Percentiles rank a stretch among this genome's conserved stretches.
Conservation (phyloP, 495 filamentous ascomycete species). For the Penicillium cinerascens region DNA sequence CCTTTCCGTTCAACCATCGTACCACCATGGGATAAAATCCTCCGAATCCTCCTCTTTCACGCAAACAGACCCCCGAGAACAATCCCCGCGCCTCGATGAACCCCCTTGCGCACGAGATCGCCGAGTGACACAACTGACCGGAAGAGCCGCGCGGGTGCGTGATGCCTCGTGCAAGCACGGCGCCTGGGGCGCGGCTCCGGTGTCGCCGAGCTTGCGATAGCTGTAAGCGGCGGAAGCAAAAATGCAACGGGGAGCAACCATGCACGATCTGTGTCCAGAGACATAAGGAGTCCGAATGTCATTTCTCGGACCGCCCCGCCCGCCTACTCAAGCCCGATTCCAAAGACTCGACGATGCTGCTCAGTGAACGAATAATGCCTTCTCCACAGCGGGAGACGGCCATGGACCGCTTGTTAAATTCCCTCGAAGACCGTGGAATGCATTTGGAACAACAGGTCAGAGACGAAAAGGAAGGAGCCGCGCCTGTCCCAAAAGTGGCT, state of each 20-base stretch:
- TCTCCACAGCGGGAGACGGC: constrained; percentile 39
- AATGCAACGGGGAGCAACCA: constrained; percentile 70
- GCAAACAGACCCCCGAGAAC: background rate
- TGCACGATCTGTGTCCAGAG: constrained; percentile 65
- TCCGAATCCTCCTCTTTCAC: background rate
- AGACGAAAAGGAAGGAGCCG: constrained; percentile 38
- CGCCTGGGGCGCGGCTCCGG: constrained; percentile 36
- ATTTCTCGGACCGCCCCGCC: constrained; percentile 43
- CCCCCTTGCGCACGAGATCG: background rate
- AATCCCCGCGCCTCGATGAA: constrained; percentile 3
- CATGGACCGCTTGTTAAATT: constrained; percentile 40
- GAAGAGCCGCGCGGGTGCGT: constrained; percentile 6
- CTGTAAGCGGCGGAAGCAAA: constrained; percentile 77
- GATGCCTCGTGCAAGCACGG: constrained; percentile 39
- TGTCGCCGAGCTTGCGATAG: constrained; percentile 62
- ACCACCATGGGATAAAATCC: background rate
- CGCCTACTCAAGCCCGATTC: constrained; percentile 34
- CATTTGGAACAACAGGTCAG: constrained; percentile 31
- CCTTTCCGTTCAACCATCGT: background rate
- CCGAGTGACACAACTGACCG: constrained; percentile 3
- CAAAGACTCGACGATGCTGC: constrained; percentile 38
- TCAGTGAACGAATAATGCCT: constrained; percentile 34
- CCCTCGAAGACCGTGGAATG: constrained; percentile 36
- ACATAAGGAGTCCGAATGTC: constrained; percentile 46
- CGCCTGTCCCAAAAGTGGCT: constrained; percentile 44